Conservation (phyloP, 257 asterid genomes). For the Solanum sitiens region DNA sequence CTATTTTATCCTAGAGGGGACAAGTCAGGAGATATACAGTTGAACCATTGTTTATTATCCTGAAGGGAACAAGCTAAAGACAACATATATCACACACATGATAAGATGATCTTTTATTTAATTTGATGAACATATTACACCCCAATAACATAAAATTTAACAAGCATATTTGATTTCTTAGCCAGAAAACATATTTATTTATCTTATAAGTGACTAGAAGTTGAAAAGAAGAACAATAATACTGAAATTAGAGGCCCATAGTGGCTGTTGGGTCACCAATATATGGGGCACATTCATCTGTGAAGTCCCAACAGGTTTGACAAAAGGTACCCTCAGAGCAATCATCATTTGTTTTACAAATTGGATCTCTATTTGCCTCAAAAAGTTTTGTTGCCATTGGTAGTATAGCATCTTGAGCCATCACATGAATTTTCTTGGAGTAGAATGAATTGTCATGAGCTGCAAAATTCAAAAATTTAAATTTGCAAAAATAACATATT, state of each 20-base stretch:
- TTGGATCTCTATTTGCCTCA: not conserved
- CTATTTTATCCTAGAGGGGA: too few relatives aligned
- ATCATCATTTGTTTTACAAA: not conserved
- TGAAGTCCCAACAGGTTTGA: not conserved
- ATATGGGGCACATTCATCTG: not conserved
- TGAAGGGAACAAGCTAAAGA: too few relatives aligned
- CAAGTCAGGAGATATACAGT: too few relatives aligned
- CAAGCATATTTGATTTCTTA: not conserved
- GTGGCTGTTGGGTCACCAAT: not conserved
- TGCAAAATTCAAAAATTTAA: not conserved
- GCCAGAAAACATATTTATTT: too few relatives aligned
- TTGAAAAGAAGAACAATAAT: not conserved
- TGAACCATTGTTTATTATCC: too few relatives aligned
- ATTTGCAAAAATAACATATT: not conserved
- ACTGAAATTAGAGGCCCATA: not conserved
- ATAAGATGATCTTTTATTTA: too few relatives aligned
- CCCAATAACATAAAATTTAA: too few relatives aligned
- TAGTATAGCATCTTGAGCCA: not conserved
- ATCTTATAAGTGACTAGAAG: not conserved
- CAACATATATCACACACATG: too few relatives aligned
- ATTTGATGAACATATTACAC: not conserved
- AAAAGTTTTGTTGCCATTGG: not conserved
- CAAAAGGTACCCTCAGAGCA: not conserved
- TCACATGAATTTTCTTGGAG: not conserved
- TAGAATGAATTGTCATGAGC: not conserved